Conservation (phyloP, 2,329 filamentous ascomycete genomes). For the Paecilomyces sp. region DNA sequence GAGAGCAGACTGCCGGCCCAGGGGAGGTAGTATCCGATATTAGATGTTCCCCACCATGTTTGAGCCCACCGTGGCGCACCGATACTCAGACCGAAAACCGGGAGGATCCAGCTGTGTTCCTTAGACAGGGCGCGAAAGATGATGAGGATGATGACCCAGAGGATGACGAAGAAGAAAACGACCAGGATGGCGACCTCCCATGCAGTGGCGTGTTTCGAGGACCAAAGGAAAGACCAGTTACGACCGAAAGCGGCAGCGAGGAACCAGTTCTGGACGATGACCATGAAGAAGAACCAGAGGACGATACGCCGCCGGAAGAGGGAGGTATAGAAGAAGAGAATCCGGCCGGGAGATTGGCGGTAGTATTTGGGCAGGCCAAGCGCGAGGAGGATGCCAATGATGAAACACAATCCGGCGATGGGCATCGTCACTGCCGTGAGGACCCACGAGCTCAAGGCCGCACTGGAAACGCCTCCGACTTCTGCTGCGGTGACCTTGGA, state of each 20-base stretch:
- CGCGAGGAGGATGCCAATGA: slow-evolving; percentile 43
- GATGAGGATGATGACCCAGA: slow-evolving; percentile 38
- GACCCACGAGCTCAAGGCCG: slow-evolving; percentile 20
- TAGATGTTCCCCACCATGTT: slow-evolving; percentile 52
- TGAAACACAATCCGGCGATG: slow-evolving; percentile 46
- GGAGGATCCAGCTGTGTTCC: slow-evolving; percentile 53
- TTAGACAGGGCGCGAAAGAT: slow-evolving; percentile 45
- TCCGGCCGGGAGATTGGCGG: slow-evolving; percentile 49
- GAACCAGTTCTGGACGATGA: slow-evolving; percentile 56
- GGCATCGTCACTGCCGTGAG: slow-evolving; percentile 45
- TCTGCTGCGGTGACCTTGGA: slow-evolving; percentile 35
- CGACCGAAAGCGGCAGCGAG: slow-evolving; percentile 53
- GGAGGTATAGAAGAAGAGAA: slow-evolving; percentile 53
- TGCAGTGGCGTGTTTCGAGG: slow-evolving; percentile 40
- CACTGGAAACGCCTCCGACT: slow-evolving; percentile 3
- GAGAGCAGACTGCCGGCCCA: slow-evolving; percentile 46
- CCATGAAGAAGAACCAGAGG: slow-evolving; percentile 54
- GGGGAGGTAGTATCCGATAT: slow-evolving; percentile 50
- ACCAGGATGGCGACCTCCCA: slow-evolving; percentile 47
- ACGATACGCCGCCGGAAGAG: slow-evolving; percentile 51
- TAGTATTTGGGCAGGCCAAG: slow-evolving; percentile 54
- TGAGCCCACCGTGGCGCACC: slow-evolving; percentile 54
- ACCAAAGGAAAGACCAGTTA: slow-evolving; percentile 51
- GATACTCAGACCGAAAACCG: slow-evolving; percentile 48
- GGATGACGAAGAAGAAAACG: slow-evolving; percentile 19